A percentile compares a stretch with the other conserved stretches of the same genome.
phyloP scores from a whole-genome alignment of 1,284 basidiomycete species.

The Marasmius fiardii region DNA sequence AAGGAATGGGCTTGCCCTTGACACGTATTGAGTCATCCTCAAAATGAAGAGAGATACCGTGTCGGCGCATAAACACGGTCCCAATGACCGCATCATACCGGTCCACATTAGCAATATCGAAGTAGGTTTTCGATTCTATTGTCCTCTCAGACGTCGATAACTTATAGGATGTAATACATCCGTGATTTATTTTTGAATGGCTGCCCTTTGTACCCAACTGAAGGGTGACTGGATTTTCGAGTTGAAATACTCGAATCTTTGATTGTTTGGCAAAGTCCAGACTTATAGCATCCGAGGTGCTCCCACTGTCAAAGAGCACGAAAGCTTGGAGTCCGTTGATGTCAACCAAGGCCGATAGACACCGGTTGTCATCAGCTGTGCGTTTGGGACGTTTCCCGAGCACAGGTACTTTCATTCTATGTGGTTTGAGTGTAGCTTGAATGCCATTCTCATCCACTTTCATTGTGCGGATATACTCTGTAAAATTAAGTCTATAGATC shows the following conservation, averaged over 20 bases:
- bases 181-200: neutral
- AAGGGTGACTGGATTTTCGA: constrained; percentile 16
- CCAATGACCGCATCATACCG: constrained; percentile 17
- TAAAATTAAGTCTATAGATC: neutral
- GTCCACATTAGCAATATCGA: constrained; percentile 17
- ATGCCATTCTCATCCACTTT: neutral
- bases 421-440: neutral
- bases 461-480: neutral
- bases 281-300: constrained; percentile 19
- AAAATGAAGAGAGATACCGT: neutral
- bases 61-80: too few species aligned
- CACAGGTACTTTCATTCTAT: neutral
- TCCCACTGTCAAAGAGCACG: constrained; percentile 21
- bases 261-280: constrained; percentile 18
- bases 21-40: neutral
- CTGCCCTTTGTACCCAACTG: neutral
- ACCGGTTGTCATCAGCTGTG: constrained; percentile 1
- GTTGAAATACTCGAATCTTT: constrained; percentile 8
- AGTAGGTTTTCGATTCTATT: constrained; percentile 4
- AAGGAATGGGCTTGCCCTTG: neutral
- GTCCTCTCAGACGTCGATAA: neutral
- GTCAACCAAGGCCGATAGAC: constrained; percentile 9
- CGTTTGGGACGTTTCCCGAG: neutral
- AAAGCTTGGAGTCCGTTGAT: constrained; percentile 18
- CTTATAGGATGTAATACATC: neutral